Evolutionary conservation across 495 filamentous ascomycete genomes (phyloP).

Genomic region (Entonaema liquescens): DNA sequence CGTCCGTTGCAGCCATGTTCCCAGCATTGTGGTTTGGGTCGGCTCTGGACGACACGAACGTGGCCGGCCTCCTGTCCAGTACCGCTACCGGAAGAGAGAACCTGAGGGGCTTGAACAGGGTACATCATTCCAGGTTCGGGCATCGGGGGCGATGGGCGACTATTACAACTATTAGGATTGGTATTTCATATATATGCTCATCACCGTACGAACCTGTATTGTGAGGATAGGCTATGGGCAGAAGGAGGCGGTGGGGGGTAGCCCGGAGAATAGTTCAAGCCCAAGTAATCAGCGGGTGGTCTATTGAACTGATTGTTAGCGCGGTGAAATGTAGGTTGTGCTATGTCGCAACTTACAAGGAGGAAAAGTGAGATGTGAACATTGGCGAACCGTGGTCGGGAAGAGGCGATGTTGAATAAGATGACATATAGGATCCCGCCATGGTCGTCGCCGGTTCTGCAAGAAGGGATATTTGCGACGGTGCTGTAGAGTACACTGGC

Average conservation of each 20-base stretch:
- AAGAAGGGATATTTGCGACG: conserved; percentile 55
- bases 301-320: conserved; percentile 37
- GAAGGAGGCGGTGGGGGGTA: conserved; percentile 50
- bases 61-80: conserved; percentile 54
- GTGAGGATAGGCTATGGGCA: conserved; percentile 51
- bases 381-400: conserved; percentile 52
- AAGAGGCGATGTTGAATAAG: conserved; percentile 54
- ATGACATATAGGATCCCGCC: conserved; percentile 51
- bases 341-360: conserved; percentile 34
- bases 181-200: not conserved
- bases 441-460: conserved; percentile 52
- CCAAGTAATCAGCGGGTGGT: conserved; percentile 45
- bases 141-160: conserved; percentile 48
- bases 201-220: conserved; percentile 52
- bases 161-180: conserved; percentile 41
- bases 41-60: conserved; percentile 74
- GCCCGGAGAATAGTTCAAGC: conserved; percentile 48
- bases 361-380: conserved; percentile 48
- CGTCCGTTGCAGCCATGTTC: conserved; percentile 95
- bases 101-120: conserved; percentile 44
- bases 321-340: not conserved
- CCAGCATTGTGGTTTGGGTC: conserved; percentile 93
- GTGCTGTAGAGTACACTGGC: conserved; percentile 58
- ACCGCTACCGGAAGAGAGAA: conserved; percentile 41
- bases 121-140: conserved; percentile 57